phyloP scores from a whole-genome alignment of 208 protist species.

The Leptomonas seymouri region DNA sequence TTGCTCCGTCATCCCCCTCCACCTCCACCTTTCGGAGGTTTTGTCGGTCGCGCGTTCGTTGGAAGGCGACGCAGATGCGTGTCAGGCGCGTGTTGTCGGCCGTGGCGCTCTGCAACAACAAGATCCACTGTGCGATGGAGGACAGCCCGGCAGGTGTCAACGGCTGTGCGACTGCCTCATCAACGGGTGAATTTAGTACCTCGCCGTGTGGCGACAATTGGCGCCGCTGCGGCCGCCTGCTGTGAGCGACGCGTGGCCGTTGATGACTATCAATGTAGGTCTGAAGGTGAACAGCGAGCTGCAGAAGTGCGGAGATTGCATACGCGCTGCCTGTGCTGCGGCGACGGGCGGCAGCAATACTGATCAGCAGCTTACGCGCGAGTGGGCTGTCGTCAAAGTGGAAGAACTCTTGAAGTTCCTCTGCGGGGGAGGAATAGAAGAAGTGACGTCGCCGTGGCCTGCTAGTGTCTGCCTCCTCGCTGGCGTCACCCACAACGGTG shows the following conservation, averaged over 20 bases:
- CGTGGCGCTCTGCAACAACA: slow-evolving; percentile 42
- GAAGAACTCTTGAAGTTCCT: slow-evolving; percentile 30
- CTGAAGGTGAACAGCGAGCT: slow-evolving; percentile 33
- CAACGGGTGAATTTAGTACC: not conserved
- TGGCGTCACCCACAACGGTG: not conserved
- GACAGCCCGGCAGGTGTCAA: slow-evolving; percentile 43
- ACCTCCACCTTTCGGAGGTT: not conserved
- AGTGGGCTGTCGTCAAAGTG: slow-evolving; percentile 38
- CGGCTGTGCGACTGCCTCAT: slow-evolving; percentile 15
- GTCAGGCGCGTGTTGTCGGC: slow-evolving; percentile 47
- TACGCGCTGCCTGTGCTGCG: slow-evolving; percentile 32
- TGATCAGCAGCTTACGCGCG: slow-evolving; percentile 19
- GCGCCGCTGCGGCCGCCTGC: too few species aligned
- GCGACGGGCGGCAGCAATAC: slow-evolving; percentile 10
- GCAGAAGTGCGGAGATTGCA: slow-evolving; percentile 30
- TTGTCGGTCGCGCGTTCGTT: not conserved
- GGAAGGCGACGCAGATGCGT: slow-evolving; percentile 27
- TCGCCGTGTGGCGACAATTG: too few species aligned
- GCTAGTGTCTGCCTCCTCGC: not conserved
- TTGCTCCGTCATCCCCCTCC: not conserved
- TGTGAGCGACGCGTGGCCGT: not conserved
- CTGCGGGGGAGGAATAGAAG: not conserved
- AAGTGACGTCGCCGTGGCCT: not conserved
- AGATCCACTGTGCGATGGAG: slow-evolving; percentile 55
- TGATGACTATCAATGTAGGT: slow-evolving; percentile 15